Percentiles rank a stretch among this genome's conserved stretches.
Conservation (phyloP, 768 basidiomycete genomes). For the Boletus rufocinnamomeus region DNA sequence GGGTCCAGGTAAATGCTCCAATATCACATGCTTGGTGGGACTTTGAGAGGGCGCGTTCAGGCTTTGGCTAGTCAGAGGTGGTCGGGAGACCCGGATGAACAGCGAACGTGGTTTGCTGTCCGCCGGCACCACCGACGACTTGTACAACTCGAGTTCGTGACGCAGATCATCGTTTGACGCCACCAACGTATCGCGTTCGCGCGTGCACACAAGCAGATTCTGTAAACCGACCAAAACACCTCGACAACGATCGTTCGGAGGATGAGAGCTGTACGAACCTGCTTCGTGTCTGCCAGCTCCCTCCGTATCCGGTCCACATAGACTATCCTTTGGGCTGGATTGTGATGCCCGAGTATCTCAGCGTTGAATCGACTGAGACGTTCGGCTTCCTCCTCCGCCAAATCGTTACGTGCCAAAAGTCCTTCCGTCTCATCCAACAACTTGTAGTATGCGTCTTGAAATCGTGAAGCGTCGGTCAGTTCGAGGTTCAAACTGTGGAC, state of each 20-base stretch:
- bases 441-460: slow-evolving; percentile 69
- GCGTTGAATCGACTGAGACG: slow-evolving; percentile 81
- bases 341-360: slow-evolving; percentile 80
- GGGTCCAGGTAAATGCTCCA: slow-evolving; percentile 40
- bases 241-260: slow-evolving; percentile 2
- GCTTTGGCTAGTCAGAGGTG: slow-evolving; percentile 47
- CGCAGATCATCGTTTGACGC: slow-evolving; percentile 48
- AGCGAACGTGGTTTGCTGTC: slow-evolving; percentile 55
- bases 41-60: slow-evolving; percentile 33
- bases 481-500: slow-evolving; percentile 46
- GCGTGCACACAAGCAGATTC: slow-evolving; percentile 50
- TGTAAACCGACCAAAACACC: slow-evolving; percentile 22
- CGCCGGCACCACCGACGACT: slow-evolving; percentile 51
- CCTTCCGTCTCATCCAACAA: slow-evolving; percentile 64
- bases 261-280: slow-evolving; percentile 48
- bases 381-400: slow-evolving; percentile 79
- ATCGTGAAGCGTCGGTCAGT: slow-evolving; percentile 59
- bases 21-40: slow-evolving; percentile 19
- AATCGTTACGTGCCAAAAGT: slow-evolving; percentile 66
- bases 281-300: slow-evolving; percentile 79
- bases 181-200: slow-evolving; percentile 50
- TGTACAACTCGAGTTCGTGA: slow-evolving; percentile 61
- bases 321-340: slow-evolving; percentile 82
- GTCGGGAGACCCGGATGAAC: slow-evolving; percentile 47
- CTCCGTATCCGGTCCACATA: slow-evolving; percentile 83